Conservation (phyloP, 768 basidiomycete species). For the Chalciporus sphaerocephalus region DNA sequence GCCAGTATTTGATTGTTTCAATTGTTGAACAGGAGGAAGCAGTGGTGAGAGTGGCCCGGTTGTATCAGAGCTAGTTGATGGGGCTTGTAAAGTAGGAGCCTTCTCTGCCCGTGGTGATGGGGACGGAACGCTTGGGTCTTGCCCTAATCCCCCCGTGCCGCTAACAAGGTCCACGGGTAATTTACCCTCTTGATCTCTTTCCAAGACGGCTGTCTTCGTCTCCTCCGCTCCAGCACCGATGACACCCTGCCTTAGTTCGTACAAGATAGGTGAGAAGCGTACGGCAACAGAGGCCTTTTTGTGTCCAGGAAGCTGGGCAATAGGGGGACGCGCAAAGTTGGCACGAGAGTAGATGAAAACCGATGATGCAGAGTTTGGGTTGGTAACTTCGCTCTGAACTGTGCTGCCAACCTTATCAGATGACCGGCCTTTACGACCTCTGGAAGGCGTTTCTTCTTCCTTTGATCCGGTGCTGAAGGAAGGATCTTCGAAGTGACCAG, state of each 20-base stretch:
- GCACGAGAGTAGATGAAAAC: constrained; percentile 96
- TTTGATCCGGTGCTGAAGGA: constrained; percentile 41
- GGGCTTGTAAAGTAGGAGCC: constrained; percentile 4
- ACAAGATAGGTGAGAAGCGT: constrained; percentile 87
- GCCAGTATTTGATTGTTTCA: constrained; percentile 13
- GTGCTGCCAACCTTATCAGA: constrained; percentile 30
- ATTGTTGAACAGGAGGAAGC: not conserved
- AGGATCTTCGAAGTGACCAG: constrained; percentile 95
- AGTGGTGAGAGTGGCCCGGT: constrained; percentile 10
- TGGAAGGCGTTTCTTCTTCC: constrained; percentile 41
- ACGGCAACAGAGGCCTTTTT: constrained; percentile 95
- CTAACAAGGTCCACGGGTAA: constrained; percentile 61
- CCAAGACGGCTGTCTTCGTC: constrained; percentile 56
- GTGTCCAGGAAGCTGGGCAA: constrained; percentile 94
- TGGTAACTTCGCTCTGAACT: constrained; percentile 29
- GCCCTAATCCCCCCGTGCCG: constrained; percentile 6
- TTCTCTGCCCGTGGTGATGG: constrained; percentile 20
- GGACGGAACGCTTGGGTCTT: constrained; percentile 8
- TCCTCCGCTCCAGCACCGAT: constrained; percentile 35
- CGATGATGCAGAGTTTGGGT: constrained; percentile 45
- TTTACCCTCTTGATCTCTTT: constrained; percentile 58
- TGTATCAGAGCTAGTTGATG: constrained; percentile 8
- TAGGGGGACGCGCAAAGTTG: constrained; percentile 88
- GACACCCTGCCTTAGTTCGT: constrained; percentile 75
- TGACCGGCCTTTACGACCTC: constrained; percentile 58